Conservation (phyloP, 208 protist genomes). For the Wallacemonas rigidus region DNA sequence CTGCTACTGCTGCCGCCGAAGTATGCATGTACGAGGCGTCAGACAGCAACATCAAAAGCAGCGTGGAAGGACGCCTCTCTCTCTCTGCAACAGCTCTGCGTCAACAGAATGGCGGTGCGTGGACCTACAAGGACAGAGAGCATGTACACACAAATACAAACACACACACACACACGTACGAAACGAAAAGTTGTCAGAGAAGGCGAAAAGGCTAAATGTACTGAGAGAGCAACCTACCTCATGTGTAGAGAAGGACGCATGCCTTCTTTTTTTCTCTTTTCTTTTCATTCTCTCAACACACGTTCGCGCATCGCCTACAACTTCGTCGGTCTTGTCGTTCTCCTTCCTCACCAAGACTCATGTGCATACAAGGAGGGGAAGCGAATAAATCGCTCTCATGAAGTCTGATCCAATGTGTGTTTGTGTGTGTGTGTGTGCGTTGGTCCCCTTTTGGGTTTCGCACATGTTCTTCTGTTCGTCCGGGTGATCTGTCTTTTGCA, state of each 20-base stretch:
- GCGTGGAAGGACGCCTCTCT: no score
- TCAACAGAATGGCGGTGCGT: background rate
- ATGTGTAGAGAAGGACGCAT: slow-evolving; percentile 1
- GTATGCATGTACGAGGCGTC: no score
- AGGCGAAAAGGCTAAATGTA: no score
- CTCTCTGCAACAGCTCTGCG: no score
- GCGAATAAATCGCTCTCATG: background rate
- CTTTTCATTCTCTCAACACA: background rate
- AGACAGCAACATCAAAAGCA: no score
- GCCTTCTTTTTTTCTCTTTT: background rate
- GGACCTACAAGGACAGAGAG: no score
- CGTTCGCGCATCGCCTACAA: background rate
- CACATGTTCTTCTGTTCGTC: slow-evolving; percentile 12
- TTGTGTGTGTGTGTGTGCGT: no score
- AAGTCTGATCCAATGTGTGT: background rate
- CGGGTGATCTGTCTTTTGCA: background rate
- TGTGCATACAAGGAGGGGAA: background rate
- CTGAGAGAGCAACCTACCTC: background rate
- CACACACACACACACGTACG: no score
- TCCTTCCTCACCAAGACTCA: background rate
- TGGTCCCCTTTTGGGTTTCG: background rate
- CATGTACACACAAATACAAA: no score
- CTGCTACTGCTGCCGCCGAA: no score
- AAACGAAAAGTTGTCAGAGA: no score
- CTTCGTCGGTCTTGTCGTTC: slow-evolving; percentile 1